A percentile compares a stretch with the other conserved stretches of the same genome.
Evolutionary conservation across 2,329 filamentous ascomycete species (phyloP).

Genomic region (Claviceps capensis): DNA sequence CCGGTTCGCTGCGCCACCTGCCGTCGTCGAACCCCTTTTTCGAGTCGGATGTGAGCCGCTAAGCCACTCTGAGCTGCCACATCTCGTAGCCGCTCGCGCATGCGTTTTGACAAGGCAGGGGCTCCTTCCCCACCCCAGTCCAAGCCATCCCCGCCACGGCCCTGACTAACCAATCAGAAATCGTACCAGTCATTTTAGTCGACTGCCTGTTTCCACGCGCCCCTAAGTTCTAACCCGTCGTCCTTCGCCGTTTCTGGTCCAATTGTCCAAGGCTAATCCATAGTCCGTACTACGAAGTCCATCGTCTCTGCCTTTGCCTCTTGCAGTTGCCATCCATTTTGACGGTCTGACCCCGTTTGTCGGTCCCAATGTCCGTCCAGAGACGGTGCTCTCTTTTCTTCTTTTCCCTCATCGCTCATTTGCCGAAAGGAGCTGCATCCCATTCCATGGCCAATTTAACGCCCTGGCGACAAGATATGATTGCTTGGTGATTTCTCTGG

Average conservation of each 20-base stretch:
- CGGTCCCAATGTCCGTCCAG: constrained; percentile 2
- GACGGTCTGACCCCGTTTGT: constrained; percentile 1
- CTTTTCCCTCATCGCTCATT: constrained; percentile 2
- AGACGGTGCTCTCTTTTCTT: constrained; percentile 1
- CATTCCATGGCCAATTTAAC: constrained; percentile 10
- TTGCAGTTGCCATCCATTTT: background rate
- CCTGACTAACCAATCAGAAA: no score
- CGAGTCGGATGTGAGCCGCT: constrained; percentile 3
- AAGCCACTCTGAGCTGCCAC: constrained; percentile 1
- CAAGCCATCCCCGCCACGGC: background rate
- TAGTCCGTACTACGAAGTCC: background rate
- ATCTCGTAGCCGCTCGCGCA: no score
- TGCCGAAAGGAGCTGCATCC: constrained; percentile 5
- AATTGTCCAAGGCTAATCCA: background rate
- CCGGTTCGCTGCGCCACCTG: background rate
- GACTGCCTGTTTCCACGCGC: no score
- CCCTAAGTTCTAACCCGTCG: background rate
- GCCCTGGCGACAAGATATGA: constrained; percentile 8
- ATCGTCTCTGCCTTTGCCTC: background rate
- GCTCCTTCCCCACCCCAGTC: background rate
- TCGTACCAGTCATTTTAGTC: no score
- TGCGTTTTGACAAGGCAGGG: no score
- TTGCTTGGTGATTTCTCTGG: constrained; percentile 6
- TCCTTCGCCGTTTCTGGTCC: background rate
- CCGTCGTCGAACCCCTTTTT: background rate